Evolutionary conservation across 73 alveolate species (phyloP).

Genomic region (Paramecium octaurelia): DNA sequence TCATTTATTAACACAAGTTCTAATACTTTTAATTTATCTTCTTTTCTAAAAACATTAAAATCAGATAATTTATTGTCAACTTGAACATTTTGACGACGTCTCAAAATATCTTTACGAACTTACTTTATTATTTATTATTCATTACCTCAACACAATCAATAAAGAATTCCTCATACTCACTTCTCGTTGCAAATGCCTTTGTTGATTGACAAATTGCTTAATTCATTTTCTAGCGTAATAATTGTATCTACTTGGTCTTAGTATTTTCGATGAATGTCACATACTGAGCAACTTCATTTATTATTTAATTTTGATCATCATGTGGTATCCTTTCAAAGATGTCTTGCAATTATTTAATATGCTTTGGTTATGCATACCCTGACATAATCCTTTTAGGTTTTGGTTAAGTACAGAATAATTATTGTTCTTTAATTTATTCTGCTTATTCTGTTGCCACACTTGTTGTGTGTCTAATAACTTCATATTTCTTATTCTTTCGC

Average conservation of each 20-base stretch:
- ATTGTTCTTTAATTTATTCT: not conserved
- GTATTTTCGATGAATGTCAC: not conserved
- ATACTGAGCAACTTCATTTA: not conserved
- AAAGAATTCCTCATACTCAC: constrained; percentile 32
- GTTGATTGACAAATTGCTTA: not conserved
- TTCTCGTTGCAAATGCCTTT: not conserved
- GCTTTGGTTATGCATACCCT: not conserved
- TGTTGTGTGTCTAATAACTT: not conserved
- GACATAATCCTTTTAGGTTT: not conserved
- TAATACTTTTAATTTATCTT: not conserved
- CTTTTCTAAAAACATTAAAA: not conserved
- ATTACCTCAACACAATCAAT: constrained; percentile 16
- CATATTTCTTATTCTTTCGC: not conserved
- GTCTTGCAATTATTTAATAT: not conserved
- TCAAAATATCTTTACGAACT: constrained; percentile 9
- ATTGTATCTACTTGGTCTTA: not conserved
- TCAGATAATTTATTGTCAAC: not conserved
- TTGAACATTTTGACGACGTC: not conserved
- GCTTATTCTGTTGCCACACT: not conserved
- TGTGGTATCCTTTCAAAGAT: not conserved
- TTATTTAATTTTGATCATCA: not conserved
- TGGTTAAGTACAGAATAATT: not conserved
- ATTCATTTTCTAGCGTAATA: not conserved
- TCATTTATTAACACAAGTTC: not conserved
- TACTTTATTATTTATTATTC: not conserved